Percentiles rank a stretch among this genome's conserved stretches.
Conservation (phyloP, 2,329 filamentous ascomycete species). For the Ascochyta clinopodiicola region DNA sequence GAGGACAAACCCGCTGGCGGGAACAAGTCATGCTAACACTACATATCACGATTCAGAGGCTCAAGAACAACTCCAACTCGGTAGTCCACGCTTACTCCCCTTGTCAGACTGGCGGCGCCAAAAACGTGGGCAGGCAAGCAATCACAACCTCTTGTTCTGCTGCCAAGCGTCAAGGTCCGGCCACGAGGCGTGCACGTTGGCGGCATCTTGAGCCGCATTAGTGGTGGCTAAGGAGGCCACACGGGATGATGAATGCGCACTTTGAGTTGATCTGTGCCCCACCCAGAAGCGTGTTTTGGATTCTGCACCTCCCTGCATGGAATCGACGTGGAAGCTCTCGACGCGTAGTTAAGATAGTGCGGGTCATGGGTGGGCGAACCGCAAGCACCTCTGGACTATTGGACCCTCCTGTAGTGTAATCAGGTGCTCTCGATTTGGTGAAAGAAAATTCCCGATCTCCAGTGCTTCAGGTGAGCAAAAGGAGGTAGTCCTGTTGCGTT, state of each 20-base stretch:
- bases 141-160: not conserved
- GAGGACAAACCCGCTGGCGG: constrained; percentile 16
- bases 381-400: constrained; percentile 1
- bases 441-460: not conserved
- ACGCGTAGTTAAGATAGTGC: not conserved
- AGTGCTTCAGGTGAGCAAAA: not conserved
- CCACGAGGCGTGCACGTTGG: constrained; percentile 11
- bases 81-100: not conserved
- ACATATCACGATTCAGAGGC: too few species aligned
- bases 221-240: not conserved
- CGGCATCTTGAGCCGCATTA: constrained; percentile 1
- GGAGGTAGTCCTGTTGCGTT: not conserved
- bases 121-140: not conserved
- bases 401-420: not conserved
- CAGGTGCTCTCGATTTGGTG: not conserved
- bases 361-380: not conserved
- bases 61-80: too few species aligned
- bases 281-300: not conserved
- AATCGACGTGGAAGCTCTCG: constrained; percentile 9
- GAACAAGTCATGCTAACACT: not conserved
- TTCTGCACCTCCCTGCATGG: constrained; percentile 11
- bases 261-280: not conserved
- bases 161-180: constrained; percentile 3
- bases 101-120: not conserved
- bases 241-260: not conserved